Base-by-base conservation (phyloP, 345 rosid species). In the Citrus unshiu region DNA sequence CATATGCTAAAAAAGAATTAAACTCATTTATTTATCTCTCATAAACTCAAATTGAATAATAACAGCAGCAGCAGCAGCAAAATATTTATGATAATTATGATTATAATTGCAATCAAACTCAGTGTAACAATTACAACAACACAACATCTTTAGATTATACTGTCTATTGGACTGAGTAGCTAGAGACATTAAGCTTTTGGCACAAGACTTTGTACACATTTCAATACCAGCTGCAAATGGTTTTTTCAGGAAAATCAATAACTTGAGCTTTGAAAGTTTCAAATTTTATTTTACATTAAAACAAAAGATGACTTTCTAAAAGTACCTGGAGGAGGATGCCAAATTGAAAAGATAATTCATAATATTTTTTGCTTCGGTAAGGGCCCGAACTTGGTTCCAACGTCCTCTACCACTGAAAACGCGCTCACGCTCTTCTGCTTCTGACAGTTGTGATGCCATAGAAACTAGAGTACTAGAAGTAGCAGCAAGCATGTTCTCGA, bases 391-490 rank as follows among this genome's bases (percentile, higher is more conserved):
- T 83, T 96, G 98, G 82, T 94, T 94, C 99, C 99, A 96, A 61
- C 98, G 94, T 39, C 99, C 99, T 79, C 90, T 91, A 64, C 98
- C 99, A 84, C 92, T 88, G 79, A 94, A 93, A 39, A 88, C 80
- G 40, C 96, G 90, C 80, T 91, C 98, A n/a, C 95, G 89, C 77
- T 96, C 99, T 86, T 96, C 99, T 67, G 98, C 98, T 87, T 94
- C 99, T 46, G 99, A 96, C 77, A 96, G 82, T 4, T 96, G 99
- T 25, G 99, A 91, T 79, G 99, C 99, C 99, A 96, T 96, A 58
- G 98, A 87, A 72, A 96, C 98, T 67, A 96, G 67, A 35, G 98
- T 85, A 83, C 88, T 89, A 76, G 99, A 94, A 62, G 99, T 90
- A 76, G 98, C 84, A 21, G 93, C 86, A 75, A 94, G 98, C 99